Conservation (phyloP, 768 basidiomycete species). For the Paxillus rubicundulus region DNA sequence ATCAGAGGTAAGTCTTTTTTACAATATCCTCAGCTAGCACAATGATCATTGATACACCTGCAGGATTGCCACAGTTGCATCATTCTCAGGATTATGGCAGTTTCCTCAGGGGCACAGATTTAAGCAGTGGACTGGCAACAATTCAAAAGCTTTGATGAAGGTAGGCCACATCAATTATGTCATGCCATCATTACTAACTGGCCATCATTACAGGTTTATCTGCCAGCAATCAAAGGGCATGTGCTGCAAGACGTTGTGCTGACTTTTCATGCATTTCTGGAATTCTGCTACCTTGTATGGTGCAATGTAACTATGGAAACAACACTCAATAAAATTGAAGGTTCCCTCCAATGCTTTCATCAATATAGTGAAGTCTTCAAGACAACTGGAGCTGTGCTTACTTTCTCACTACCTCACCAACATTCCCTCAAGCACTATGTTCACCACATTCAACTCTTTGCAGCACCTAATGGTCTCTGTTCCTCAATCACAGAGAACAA, state of each 20-base stretch:
- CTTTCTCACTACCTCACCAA: slow-evolving; percentile 31
- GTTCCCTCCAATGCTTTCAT: slow-evolving; percentile 21
- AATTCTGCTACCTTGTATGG: slow-evolving; percentile 9
- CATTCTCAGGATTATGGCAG: slow-evolving; percentile 26
- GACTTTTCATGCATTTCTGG: slow-evolving; percentile 17
- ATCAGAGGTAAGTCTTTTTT: slow-evolving; percentile 17
- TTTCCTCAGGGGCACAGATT: too few species aligned
- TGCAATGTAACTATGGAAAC: slow-evolving; percentile 16
- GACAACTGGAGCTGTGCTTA: slow-evolving; percentile 5
- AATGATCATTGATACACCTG: neutral
- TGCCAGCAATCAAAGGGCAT: slow-evolving; percentile 26
- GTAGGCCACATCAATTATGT: slow-evolving; percentile 4
- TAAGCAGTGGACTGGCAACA: slow-evolving; percentile 39
- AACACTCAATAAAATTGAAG: slow-evolving; percentile 17
- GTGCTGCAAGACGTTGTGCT: slow-evolving; percentile 17
- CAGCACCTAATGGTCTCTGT: too few species aligned
- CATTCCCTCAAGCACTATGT: slow-evolving; percentile 33
- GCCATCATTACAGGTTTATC: slow-evolving; percentile 24
- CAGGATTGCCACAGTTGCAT: slow-evolving; percentile 29
- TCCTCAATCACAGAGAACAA: too few species aligned
- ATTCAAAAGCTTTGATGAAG: slow-evolving; percentile 41
- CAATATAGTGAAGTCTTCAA: slow-evolving; percentile 18
- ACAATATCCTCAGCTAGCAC: neutral
- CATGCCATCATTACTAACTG: neutral
- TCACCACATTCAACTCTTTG: slow-evolving; percentile 24